Conservation (phyloP, 345 rosid species). For the Garcia nutans region DNA sequence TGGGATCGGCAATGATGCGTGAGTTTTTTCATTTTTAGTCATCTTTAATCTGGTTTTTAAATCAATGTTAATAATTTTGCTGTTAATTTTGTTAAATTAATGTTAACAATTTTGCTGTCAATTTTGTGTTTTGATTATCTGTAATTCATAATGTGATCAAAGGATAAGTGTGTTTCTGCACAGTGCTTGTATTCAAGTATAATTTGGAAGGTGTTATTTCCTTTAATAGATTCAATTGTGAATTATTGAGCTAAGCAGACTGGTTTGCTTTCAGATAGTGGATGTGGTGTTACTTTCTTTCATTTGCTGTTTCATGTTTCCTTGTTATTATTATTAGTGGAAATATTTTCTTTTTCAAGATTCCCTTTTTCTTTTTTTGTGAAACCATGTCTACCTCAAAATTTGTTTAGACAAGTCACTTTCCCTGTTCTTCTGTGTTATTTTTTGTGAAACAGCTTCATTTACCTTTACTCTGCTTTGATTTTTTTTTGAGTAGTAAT, state of each 20-base stretch:
- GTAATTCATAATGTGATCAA: neutral
- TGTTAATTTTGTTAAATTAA: neutral
- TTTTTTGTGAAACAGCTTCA: slow-evolving; percentile 24
- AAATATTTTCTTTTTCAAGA: neutral
- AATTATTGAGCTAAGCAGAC: neutral
- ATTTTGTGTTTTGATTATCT: neutral
- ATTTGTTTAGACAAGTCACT: slow-evolving; percentile 39
- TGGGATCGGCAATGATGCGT: slow-evolving; percentile 87
- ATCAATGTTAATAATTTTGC: neutral
- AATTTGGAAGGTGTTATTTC: slow-evolving; percentile 9
- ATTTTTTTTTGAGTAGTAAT: neutral
- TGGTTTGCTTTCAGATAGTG: slow-evolving; percentile 8
- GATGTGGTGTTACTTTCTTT: slow-evolving; percentile 20
- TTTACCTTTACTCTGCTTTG: slow-evolving; percentile 8
- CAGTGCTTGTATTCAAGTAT: neutral
- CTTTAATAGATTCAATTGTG: neutral
- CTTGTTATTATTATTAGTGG: neutral
- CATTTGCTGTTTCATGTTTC: slow-evolving; percentile 16
- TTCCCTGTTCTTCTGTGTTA: slow-evolving; percentile 29
- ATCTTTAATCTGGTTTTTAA: neutral
- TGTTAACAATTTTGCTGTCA: neutral
- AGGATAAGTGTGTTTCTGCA: neutral
- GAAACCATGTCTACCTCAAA: too few species aligned
- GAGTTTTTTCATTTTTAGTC: slow-evolving; percentile 30
- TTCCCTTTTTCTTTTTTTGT: neutral